Base-by-base conservation (phyloP, 208 protist species). In the Herpetomonas samuelpessoai region DNA sequence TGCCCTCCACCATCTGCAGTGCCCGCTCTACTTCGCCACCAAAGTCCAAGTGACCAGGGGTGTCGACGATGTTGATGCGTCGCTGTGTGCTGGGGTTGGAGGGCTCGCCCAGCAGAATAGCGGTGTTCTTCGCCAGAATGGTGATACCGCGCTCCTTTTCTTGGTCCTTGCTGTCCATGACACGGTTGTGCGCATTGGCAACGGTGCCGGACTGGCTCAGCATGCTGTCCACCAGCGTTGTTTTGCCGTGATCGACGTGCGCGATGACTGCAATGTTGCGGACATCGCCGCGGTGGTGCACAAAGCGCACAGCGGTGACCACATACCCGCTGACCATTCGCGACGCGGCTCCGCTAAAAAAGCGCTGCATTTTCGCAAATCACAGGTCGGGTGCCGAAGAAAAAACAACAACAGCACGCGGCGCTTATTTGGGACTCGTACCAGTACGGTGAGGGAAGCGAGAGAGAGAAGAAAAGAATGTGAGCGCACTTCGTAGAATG, bases 161-260 rank as follows among this genome's bases (percentile, higher is more conserved):
- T 41, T 98, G 87, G 59, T 92, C 89, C 55, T 98, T 98, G 56
- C 76, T 97, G 69, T 99, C 98, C 98, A 99, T 99, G 44, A 97
- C 92, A 35, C 96, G 85, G 58, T 97, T 97, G 53, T 88, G 70
- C n/a, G 81, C 89, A 24, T 87, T 83, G 1, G 68, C 68, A 12
- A 96, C 62, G 4, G 86, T 92, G 31, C 88, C 88, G 16, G 90
- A 96, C 57, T 98, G 93, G 30, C 81, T 83, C 25, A 99, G 78
- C 79, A 99, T 89, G 58, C 78, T 87, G 64, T 99, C 97, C 16
- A 99, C 97, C 3, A 99, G 74, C 26, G 95, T 98, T 1, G 98
- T 99, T 65, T 99, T 99, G 22, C 97, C 98, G 65, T 98, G 95
- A 88, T 98, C 97, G 60, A 99, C 96, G 76, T 99, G 97, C 3